Base-by-base conservation (phyloP, 2,329 filamentous ascomycete species). In the Exophiala phaeomuriformis region DNA sequence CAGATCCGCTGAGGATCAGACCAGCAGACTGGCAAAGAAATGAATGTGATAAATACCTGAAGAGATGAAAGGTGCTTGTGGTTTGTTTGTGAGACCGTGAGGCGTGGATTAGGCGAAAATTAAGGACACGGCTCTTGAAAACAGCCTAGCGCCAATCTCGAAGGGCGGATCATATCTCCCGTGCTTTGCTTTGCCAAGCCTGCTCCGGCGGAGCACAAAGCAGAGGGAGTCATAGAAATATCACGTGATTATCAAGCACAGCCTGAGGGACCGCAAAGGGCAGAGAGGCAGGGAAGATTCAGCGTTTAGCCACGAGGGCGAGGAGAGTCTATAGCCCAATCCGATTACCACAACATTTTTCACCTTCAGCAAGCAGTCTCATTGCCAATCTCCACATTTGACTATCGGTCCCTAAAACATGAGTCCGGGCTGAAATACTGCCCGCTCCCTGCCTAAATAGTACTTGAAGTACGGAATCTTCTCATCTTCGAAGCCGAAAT, bases 101-200 rank as follows among this genome's bases (percentile, higher is more conserved):
- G 57, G 58, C 55, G 60, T 61, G 55, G 55, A 54, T 44, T 56
- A 64, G 59, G 59, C 49, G 47, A 53, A 55, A 53, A 53, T 42
- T 53, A 45, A 49, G 31, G 50, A 50, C 42, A 49, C 41, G 53
- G 53, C 36, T 37, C 44, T 10, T 31, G 42, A 45, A 32, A 45
- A 45, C 28, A 31, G 10, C 27, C 10, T 41, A 45, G 42, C 42
- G 42, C 29, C 5, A n/a, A 45, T 40, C 54, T 47, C 47, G 50
- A 37, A 3, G 42, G 54, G 54, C 7, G n/a, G 44, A 53, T 31
- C 28, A 12, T 56, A 50, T 8, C n/a, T 51, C 50, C 53, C 46
- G 10, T 6, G 41, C 19, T 19, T 19, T 19, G 10, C 8, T 28
- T 28, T 10, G 42, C 42, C 30, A 49, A 42, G 32, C 37, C 28